Evolutionary conservation across 345 rosid genomes (phyloP), one percentile per base, ranked within the genome.

Genomic region (Schrenkiella parvula): DNA sequence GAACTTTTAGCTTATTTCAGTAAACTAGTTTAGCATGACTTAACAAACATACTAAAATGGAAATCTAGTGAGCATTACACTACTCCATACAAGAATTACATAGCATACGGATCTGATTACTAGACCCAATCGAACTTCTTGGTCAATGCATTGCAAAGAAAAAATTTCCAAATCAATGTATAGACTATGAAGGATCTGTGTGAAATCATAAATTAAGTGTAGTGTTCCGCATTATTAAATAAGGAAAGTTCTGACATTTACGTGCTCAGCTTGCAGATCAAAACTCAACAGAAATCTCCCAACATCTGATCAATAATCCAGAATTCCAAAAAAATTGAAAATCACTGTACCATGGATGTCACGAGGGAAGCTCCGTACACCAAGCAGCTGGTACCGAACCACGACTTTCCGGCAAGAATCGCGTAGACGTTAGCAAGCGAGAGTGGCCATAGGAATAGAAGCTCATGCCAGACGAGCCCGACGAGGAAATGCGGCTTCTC

Each of bases 401-500:
- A 91, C 22, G 90, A 55, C 68, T 84, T 89, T 18, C 86, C 73
- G n/a, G 85, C 64, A 26, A 84, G 50, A 58, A 91, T 71, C 1
- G 79, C 95, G 60, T 78, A 86, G 18, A 87, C 64, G 56, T 81
- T 89, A 43, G 84, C 50, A 29, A 91, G 39, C 4, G 87, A 66
- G 56, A 91, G 96, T 4, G 98, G 96, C 96, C 96, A 91, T 3
- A 79, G 83, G 64, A 91, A 77, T 5, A 89, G 7, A 32, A 93
- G 85, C 78, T 91, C 92, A 7, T 84, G 79, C 96, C 91, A 85
- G 2, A 85, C 79, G 29, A 88, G 19, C 2, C 88, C 96, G 4
- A 88, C 87, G 71, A 91, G 80, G 84, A 91, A 93, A 66, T 74
- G 76, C 4, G 97, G 98, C 75, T 84, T 87, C 78, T 91, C 98